Percentiles rank a stretch among this genome's conserved stretches.
phyloP scores from a whole-genome alignment of 345 rosid species.

The Syzygium aromaticum region DNA sequence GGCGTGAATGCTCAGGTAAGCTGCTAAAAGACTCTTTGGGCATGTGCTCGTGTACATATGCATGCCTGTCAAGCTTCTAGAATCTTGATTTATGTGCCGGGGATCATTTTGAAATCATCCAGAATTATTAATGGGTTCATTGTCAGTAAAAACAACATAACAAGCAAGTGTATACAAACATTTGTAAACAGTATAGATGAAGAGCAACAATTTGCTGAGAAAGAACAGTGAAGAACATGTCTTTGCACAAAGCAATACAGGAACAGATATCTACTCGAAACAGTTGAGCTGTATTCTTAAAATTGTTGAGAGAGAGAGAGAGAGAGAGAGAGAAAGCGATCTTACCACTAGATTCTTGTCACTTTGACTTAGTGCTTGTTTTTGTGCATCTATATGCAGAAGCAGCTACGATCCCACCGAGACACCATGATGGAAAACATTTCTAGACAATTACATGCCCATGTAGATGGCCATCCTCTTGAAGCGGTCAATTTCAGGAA shows the following conservation, averaged over 20 bases:
- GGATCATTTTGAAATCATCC: background rate
- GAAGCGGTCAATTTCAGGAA: slow-evolving; percentile 62
- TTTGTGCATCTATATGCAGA: slow-evolving; percentile 23
- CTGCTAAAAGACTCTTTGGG: background rate
- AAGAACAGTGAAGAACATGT: background rate
- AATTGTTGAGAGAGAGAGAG: background rate
- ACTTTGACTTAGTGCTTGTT: background rate
- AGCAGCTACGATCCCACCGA: slow-evolving; percentile 47
- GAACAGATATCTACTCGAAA: background rate
- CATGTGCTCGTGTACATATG: background rate
- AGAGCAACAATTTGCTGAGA: background rate
- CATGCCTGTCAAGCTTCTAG: background rate
- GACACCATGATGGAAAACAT: slow-evolving; percentile 49
- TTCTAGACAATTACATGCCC: slow-evolving; percentile 27
- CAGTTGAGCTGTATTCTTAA: too few species aligned
- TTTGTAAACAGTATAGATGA: background rate
- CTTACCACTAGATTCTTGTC: background rate
- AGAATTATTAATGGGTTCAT: background rate
- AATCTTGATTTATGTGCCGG: background rate
- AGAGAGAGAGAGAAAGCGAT: background rate
- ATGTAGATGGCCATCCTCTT: slow-evolving; percentile 19
- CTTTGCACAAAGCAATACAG: background rate
- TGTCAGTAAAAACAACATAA: background rate
- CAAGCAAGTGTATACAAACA: background rate
- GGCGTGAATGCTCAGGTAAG: slow-evolving; percentile 70